Evolutionary conservation across 2,329 filamentous ascomycete species (phyloP).

Genomic region (Sporothrix dimorphospora): DNA sequence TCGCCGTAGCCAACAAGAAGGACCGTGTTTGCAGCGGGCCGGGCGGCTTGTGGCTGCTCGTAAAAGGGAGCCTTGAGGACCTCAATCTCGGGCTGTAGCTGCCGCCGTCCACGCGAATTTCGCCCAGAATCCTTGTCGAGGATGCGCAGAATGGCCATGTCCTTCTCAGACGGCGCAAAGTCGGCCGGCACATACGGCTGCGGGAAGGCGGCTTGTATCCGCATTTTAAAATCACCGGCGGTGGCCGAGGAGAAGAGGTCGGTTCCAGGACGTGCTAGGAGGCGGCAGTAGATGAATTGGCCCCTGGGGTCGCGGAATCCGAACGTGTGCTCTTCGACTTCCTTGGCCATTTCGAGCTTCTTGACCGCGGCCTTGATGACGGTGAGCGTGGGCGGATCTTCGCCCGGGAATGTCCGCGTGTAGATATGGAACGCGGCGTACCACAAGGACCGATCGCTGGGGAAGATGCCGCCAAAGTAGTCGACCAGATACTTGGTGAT

Average conservation of each 20-base stretch:
- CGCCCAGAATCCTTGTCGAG: constrained; percentile 31
- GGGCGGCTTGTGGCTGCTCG: constrained; percentile 31
- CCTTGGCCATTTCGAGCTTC: constrained; percentile 44
- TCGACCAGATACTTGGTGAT: constrained; percentile 49
- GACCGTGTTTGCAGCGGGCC: not conserved
- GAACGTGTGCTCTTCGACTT: constrained; percentile 48
- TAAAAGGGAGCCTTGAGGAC: constrained; percentile 57
- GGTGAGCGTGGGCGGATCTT: constrained; percentile 48
- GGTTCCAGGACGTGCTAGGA: constrained; percentile 49
- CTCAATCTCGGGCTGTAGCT: constrained; percentile 50
- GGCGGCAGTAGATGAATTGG: constrained; percentile 48
- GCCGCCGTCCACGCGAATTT: constrained; percentile 40
- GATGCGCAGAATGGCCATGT: constrained; percentile 40
- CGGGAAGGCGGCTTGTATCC: constrained; percentile 53
- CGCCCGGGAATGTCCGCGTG: constrained; percentile 45
- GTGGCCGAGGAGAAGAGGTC: constrained; percentile 50
- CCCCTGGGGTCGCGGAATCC: constrained; percentile 49
- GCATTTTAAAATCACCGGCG: constrained; percentile 47
- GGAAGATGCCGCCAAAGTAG: constrained; percentile 52
- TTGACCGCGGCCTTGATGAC: constrained; percentile 46
- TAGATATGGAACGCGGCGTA: constrained; percentile 52
- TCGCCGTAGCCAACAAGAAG: constrained; percentile 16
- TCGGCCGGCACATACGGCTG: constrained; percentile 47
- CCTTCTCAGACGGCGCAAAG: constrained; percentile 44
- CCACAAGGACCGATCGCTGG: constrained; percentile 55